These are phyloP conservation scores for Silene noctiflora DNA, from an alignment of 179 eudicot species.

Conservation along the genomic window DNA sequence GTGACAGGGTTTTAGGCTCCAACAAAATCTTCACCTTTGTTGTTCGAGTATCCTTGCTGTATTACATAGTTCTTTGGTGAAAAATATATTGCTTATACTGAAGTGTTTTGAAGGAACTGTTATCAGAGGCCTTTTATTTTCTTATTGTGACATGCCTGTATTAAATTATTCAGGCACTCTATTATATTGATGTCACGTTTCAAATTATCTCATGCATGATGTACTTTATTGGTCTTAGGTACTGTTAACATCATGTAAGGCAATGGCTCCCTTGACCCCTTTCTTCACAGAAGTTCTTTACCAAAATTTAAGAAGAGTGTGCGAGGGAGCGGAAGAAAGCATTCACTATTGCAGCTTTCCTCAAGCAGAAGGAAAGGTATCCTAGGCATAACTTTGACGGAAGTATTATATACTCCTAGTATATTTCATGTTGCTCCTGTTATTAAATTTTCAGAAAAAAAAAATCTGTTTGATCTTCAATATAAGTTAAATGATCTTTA, in stretches of 20 bases:
- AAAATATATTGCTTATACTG: background rate
- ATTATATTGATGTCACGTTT: slow-evolving; percentile 1
- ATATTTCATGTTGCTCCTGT: background rate
- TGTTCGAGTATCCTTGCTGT: background rate
- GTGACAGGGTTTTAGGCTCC: background rate
- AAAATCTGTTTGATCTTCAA: background rate
- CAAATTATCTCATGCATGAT: background rate
- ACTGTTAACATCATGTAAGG: slow-evolving; percentile 80
- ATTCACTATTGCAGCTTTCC: slow-evolving; percentile 89
- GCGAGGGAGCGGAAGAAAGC: slow-evolving; percentile 72
- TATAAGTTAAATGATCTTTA: slow-evolving; percentile 22
- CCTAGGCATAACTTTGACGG: background rate
- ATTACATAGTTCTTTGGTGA: background rate
- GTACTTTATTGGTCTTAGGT: slow-evolving; percentile 41
- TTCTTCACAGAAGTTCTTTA: slow-evolving; percentile 93
- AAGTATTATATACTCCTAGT: background rate
- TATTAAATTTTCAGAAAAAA: background rate
- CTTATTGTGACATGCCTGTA: slow-evolving; percentile 1
- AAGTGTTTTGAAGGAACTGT: background rate
- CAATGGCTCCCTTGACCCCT: slow-evolving; percentile 97
- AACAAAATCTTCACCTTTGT: background rate
- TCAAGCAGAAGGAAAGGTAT: slow-evolving; percentile 74
- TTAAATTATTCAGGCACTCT: background rate
- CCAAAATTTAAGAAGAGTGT: slow-evolving; percentile 75
- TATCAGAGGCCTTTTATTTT: background rate